A percentile compares a stretch with the other conserved stretches of the same genome.
Conservation (phyloP, 805 yeast genomes). For the Candida pseudoglaebosa region DNA sequence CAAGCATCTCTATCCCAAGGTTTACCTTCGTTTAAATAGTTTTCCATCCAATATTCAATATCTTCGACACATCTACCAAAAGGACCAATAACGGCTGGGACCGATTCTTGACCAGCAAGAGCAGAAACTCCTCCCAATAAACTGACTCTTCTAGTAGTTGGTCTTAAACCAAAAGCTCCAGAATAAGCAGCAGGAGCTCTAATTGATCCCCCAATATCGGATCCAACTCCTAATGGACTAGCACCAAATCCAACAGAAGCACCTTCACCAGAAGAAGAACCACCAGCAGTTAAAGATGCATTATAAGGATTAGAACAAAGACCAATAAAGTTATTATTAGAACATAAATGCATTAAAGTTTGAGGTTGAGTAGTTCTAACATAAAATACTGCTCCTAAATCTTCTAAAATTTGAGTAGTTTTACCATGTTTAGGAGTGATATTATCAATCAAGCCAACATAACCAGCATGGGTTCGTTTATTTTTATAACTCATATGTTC, state of each 20-base stretch:
- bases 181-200: conserved; percentile 42
- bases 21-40: conserved; percentile 56
- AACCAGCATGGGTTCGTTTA: conserved; percentile 36
- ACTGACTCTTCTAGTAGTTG: conserved; percentile 35
- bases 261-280: conserved; percentile 45
- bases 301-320: conserved; percentile 36
- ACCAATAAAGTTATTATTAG: conserved; percentile 38
- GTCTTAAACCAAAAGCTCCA: conserved; percentile 40
- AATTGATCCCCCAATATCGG: conserved; percentile 43
- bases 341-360: conserved; percentile 42
- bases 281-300: conserved; percentile 37
- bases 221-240: conserved; percentile 36
- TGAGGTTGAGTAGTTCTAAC: conserved; percentile 44
- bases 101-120: conserved; percentile 62
- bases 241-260: conserved; percentile 41
- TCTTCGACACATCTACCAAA: conserved; percentile 62
- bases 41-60: conserved; percentile 63
- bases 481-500: conserved; percentile 40
- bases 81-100: conserved; percentile 67
- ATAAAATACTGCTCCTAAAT: conserved; percentile 41
- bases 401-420: conserved; percentile 30
- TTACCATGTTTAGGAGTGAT: conserved; percentile 26
- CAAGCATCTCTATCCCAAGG: conserved; percentile 57
- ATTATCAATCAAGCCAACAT: conserved; percentile 31
- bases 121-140: conserved; percentile 46